Base-by-base conservation (phyloP, 1,284 basidiomycete species). In the Ceratobasidium sp. region DNA sequence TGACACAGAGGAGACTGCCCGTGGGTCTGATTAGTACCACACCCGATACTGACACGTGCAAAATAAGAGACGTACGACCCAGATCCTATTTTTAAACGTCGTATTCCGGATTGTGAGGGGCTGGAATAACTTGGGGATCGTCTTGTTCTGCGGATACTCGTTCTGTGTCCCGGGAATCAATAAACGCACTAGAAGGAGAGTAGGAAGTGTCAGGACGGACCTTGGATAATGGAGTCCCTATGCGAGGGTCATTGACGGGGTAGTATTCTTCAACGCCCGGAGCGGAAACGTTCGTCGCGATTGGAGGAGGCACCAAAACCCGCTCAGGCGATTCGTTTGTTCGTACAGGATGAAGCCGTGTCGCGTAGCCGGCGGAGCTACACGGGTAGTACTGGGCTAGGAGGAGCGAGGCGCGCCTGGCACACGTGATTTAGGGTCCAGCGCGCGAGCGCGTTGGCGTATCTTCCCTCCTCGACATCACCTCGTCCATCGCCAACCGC, bases 11-110 rank as follows among this genome's bases (percentile, higher is more conserved):
- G 77, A 8, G 66, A 47, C 77, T 77, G 8, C n/a, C n/a, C 2
- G 60, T 29, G 14, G 11, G 27, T 33, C 8, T 24, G 22, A 2
- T 33, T 9, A 63, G 9, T 11, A 14, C 27, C 22, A 29, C 15
- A 4, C 29, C 27, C 0, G 27, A 29, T 17, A n/a, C n/a, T n/a
- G n/a, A n/a, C n/a, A 41, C 19, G 41, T 24, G 14, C 15, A 48
- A 14, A 33, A n/a, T 56, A 44, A 6, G 6, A 19, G 2, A n/a
- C 85, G 59, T 78, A 87, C 85, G 57, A 89, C 90, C 77, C 88
- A 90, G 57, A 93, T 89, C 56, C 90, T 84, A 81, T 95, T 93
- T 80, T 91, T 91, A 85, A 95, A 92, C 1, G 85, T 87, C 0
- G 88, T 83, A 59, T 87, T 87, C 66, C 87, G 84, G 47, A 95